These are phyloP conservation scores for Daldinia caldariorum DNA, from an alignment of 495 filamentous ascomycete species.

Conservation along the genomic window DNA sequence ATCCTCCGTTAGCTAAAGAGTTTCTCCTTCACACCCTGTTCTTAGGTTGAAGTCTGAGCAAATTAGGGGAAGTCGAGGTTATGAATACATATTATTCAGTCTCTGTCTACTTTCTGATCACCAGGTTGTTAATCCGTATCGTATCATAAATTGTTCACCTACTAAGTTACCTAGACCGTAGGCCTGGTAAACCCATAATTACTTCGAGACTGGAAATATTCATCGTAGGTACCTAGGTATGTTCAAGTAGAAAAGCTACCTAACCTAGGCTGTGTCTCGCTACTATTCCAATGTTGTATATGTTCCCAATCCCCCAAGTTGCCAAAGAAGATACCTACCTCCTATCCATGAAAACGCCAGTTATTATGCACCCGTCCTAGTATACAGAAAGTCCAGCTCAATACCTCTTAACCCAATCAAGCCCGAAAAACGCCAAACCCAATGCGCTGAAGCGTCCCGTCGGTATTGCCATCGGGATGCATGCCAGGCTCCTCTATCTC, in stretches of 20 bases:
- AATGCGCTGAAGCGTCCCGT: conserved; percentile 36
- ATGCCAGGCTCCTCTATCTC: conserved; percentile 38
- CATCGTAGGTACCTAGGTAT: neutral
- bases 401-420: conserved; percentile 15
- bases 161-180: neutral
- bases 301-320: neutral
- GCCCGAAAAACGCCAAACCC: conserved; percentile 41
- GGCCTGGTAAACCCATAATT: neutral
- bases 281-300: neutral
- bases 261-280: neutral
- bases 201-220: neutral
- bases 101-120: neutral
- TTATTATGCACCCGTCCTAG: neutral
- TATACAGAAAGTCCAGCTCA: neutral
- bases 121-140: neutral
- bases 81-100: neutral
- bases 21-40: neutral
- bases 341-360: conserved; percentile 1
- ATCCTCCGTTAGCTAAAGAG: neutral
- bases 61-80: neutral
- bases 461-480: conserved; percentile 15
- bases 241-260: neutral
- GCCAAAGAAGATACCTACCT: neutral
- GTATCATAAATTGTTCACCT: neutral
- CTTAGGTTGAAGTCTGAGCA: neutral